A percentile compares a stretch with the other conserved stretches of the same genome.
Conservation (phyloP, 208 protist genomes). For the Perkinsela sp. region DNA sequence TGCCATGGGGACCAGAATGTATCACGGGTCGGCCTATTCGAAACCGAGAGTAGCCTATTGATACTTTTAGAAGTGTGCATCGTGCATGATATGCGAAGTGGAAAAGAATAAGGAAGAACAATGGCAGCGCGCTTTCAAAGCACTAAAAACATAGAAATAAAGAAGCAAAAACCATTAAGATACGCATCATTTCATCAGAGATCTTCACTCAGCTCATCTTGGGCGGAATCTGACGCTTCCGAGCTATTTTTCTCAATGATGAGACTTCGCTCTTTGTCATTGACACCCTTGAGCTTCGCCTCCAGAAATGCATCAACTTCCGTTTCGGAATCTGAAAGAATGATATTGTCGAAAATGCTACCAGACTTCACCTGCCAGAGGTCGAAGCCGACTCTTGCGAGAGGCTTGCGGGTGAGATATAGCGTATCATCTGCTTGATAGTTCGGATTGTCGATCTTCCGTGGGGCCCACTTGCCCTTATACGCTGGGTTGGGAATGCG, state of each 20-base stretch:
- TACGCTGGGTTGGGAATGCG: slow-evolving; percentile 71
- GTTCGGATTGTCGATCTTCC: slow-evolving; percentile 61
- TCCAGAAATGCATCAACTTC: slow-evolving; percentile 31
- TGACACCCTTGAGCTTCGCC: slow-evolving; percentile 4
- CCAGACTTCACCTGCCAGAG: slow-evolving; percentile 80
- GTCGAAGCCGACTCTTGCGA: slow-evolving; percentile 65
- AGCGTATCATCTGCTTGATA: slow-evolving; percentile 38
- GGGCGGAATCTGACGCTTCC: too few relatives aligned
- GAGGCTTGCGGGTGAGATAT: slow-evolving; percentile 20
- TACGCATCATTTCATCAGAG: too few relatives aligned
- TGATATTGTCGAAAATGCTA: slow-evolving; percentile 81
- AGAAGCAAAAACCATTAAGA: too few relatives aligned
- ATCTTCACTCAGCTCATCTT: too few relatives aligned
- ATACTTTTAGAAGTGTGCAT: too few relatives aligned
- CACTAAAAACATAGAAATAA: too few relatives aligned
- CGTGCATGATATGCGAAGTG: too few relatives aligned
- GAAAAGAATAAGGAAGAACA: too few relatives aligned
- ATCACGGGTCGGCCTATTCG: too few relatives aligned
- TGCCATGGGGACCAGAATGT: too few relatives aligned
- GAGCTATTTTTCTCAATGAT: slow-evolving; percentile 2
- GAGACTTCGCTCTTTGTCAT: slow-evolving; percentile 9
- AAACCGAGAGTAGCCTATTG: too few relatives aligned
- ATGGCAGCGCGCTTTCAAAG: too few relatives aligned
- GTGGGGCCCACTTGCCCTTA: slow-evolving; percentile 67
- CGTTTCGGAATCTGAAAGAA: slow-evolving; percentile 48